These are phyloP conservation scores for Populus hybrid DNA, from an alignment of 441 rosid genomes.

Conservation along the genomic window DNA sequence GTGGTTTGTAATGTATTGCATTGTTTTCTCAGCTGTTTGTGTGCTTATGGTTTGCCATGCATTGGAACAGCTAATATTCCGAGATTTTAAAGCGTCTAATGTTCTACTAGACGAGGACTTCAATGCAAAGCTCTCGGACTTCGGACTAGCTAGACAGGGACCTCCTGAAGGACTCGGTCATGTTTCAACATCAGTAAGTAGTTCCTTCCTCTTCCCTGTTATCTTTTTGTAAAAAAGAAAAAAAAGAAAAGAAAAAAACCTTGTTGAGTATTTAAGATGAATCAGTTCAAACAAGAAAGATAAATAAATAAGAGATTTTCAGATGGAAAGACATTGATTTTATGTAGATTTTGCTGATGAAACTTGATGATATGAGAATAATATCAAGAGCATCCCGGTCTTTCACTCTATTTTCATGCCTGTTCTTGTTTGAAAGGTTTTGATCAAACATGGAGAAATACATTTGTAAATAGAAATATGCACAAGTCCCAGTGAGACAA, in stretches of 20 bases:
- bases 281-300: not conserved
- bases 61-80: conserved; percentile 68
- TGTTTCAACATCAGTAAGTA: conserved; percentile 82
- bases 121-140: conserved; percentile 90
- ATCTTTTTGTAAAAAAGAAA: not conserved
- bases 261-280: not conserved
- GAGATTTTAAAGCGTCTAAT: conserved; percentile 90
- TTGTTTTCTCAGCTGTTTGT: not conserved
- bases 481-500: not conserved
- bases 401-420: not conserved
- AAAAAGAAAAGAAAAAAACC: not conserved
- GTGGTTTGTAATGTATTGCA: not conserved
- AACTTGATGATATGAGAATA: not conserved
- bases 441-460: not conserved
- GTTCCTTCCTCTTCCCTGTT: not conserved
- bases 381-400: not conserved
- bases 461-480: too few relatives aligned
- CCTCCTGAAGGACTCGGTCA: conserved; percentile 89
- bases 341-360: not conserved
- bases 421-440: not conserved
- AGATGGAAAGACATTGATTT: not conserved
- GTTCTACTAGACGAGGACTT: conserved; percentile 79
- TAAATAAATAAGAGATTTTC: not conserved
- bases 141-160: conserved; percentile 93
- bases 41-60: conserved; percentile 17